Conservation (phyloP, 306 rosid species). For the Quercus berberidifolia region DNA sequence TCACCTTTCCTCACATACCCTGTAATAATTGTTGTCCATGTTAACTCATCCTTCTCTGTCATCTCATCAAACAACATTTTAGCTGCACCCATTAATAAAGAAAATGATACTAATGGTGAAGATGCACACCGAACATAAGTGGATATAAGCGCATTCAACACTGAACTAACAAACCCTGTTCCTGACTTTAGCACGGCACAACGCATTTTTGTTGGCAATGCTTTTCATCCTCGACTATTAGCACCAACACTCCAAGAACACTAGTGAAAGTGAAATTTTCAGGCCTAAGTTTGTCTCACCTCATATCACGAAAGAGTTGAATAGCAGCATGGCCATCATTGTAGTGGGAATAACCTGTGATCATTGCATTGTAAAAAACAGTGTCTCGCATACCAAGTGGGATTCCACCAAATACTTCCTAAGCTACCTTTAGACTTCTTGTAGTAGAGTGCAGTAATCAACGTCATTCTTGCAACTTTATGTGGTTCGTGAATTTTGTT, state of each 20-base stretch:
- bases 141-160: not conserved
- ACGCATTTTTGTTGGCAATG: slow-evolving; percentile 39
- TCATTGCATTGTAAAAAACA: slow-evolving; percentile 47
- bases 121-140: not conserved
- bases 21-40: not conserved
- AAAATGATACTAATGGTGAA: not conserved
- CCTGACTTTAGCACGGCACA: slow-evolving; percentile 13
- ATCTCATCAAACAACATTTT: slow-evolving; percentile 34
- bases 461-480: slow-evolving; percentile 31
- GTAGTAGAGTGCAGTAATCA: slow-evolving; percentile 31
- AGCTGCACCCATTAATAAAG: slow-evolving; percentile 32
- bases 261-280: slow-evolving; percentile 35
- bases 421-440: slow-evolving; percentile 33
- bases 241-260: slow-evolving; percentile 22
- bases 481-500: slow-evolving; percentile 30
- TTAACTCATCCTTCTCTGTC: not conserved
- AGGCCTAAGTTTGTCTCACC: slow-evolving; percentile 21
- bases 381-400: slow-evolving; percentile 35
- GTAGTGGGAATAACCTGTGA: slow-evolving; percentile 36
- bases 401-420: slow-evolving; percentile 26
- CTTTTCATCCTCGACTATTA: slow-evolving; percentile 33
- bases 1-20: not conserved
- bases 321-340: slow-evolving; percentile 40
- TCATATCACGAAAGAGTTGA: slow-evolving; percentile 32
- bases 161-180: not conserved